These are phyloP conservation scores for Artemisia tridentata DNA, from an alignment of 129 eudicot genomes.

Conservation along the genomic window DNA sequence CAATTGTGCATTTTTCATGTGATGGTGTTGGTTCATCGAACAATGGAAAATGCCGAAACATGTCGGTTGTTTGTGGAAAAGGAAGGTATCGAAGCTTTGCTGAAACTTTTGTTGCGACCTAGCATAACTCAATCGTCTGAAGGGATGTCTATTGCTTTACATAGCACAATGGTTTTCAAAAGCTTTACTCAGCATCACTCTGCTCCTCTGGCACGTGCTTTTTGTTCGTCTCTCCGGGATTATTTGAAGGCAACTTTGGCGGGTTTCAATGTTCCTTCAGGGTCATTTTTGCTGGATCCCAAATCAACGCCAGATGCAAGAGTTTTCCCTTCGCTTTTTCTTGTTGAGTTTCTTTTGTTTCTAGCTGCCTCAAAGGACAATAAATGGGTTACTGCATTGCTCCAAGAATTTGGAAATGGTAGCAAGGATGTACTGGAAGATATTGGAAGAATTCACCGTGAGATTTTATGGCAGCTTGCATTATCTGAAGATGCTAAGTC, in stretches of 20 bases:
- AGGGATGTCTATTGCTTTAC: slow-evolving; percentile 97
- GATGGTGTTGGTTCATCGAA: slow-evolving; percentile 90
- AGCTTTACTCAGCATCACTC: slow-evolving; percentile 92
- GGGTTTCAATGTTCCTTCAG: slow-evolving; percentile 48
- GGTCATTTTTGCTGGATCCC: slow-evolving; percentile 84
- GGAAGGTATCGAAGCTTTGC: slow-evolving; percentile 72
- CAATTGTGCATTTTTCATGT: slow-evolving; percentile 85
- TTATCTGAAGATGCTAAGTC: slow-evolving; percentile 73
- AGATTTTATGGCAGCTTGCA: slow-evolving; percentile 90
- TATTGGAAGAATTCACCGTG: slow-evolving; percentile 81
- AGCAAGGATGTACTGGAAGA: slow-evolving; percentile 85
- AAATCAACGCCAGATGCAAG: slow-evolving; percentile 51
- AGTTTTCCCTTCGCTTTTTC: slow-evolving; percentile 83
- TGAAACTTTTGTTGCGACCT: slow-evolving; percentile 81
- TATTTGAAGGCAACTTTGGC: slow-evolving; percentile 67
- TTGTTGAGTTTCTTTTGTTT: slow-evolving; percentile 83
- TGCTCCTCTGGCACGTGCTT: slow-evolving; percentile 84
- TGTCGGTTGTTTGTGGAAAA: slow-evolving; percentile 95
- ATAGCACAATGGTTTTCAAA: slow-evolving; percentile 94
- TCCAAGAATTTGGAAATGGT: slow-evolving; percentile 81
- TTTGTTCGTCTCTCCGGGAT: slow-evolving; percentile 78
- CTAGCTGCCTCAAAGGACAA: slow-evolving; percentile 93
- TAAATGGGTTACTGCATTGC: slow-evolving; percentile 85
- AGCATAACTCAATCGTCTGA: slow-evolving; percentile 84
- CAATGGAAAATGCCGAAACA: slow-evolving; percentile 96